Percentiles rank a stretch among this genome's conserved stretches.
Evolutionary conservation across 2,329 filamentous ascomycete species (phyloP).

Genomic region (Parastagonospora nodorum): DNA sequence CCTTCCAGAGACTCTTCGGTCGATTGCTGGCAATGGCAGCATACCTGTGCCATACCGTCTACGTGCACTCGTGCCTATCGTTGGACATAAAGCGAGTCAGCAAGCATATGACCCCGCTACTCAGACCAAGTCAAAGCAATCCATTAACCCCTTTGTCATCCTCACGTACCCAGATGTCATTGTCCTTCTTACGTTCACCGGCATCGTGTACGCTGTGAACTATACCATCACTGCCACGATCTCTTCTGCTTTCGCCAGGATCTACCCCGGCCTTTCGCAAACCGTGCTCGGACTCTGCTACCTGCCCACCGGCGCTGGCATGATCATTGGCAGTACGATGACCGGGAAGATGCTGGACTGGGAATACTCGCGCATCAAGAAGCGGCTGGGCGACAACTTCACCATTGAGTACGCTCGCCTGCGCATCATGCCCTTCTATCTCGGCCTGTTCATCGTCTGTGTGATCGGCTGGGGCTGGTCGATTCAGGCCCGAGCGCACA

Average conservation of each 20-base stretch:
- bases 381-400: constrained; percentile 21
- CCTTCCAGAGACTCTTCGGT: constrained; percentile 49
- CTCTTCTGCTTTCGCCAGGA: constrained; percentile 28
- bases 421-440: constrained; percentile 35
- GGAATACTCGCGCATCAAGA: constrained; percentile 53
- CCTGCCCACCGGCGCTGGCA: constrained; percentile 61
- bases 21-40: constrained; percentile 48
- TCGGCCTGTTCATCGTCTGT: constrained; percentile 30
- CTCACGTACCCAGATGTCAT: constrained; percentile 44
- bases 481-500: constrained; percentile 23
- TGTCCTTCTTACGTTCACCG: constrained; percentile 49
- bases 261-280: constrained; percentile 30
- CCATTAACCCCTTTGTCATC: constrained; percentile 33
- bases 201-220: constrained; percentile 35
- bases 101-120: constrained; percentile 13
- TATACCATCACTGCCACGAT: constrained; percentile 41
- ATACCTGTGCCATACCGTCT: constrained; percentile 27
- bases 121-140: constrained; percentile 21
- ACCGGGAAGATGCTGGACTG: constrained; percentile 59
- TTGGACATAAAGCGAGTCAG: constrained; percentile 25
- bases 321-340: constrained; percentile 58
- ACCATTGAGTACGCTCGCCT: constrained; percentile 34
- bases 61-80: constrained; percentile 27
- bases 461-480: constrained; percentile 35
- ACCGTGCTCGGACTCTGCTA: constrained; percentile 48